phyloP scores from a whole-genome alignment of 352 stramenopile species.

The Globisporangium emineosum region DNA sequence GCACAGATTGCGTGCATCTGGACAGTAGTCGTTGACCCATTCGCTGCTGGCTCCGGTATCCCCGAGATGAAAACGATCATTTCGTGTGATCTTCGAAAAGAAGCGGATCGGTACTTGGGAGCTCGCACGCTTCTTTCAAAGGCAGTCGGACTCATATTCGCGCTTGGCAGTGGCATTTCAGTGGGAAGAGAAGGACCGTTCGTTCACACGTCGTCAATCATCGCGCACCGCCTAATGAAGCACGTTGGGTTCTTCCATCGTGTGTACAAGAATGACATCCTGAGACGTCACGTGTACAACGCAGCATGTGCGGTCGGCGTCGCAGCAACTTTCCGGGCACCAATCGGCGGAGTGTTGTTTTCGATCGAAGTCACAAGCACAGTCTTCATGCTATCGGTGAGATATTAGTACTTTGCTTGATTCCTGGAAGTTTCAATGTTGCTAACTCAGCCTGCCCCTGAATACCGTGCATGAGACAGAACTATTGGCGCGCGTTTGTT shows the following conservation, averaged over 20 bases:
- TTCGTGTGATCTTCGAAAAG: conserved; percentile 45
- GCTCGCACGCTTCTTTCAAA: conserved; percentile 67
- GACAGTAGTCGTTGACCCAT: conserved; percentile 39
- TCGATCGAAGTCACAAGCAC: conserved; percentile 87
- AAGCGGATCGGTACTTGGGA: conserved; percentile 43
- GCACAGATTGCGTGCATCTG: conserved; percentile 36
- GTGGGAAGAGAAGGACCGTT: conserved; percentile 97
- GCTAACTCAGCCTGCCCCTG: not conserved
- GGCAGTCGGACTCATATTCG: conserved; percentile 88
- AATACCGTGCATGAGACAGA: conserved; percentile 16
- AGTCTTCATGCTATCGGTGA: conserved; percentile 60
- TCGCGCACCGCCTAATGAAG: conserved; percentile 84
- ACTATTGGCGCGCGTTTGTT: conserved; percentile 71
- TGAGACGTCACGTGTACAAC: conserved; percentile 81
- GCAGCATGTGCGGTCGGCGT: conserved; percentile 89
- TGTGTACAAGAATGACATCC: conserved; percentile 60
- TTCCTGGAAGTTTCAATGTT: not conserved
- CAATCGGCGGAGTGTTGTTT: conserved; percentile 90
- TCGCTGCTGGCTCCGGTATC: conserved; percentile 61
- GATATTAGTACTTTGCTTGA: conserved; percentile 11
- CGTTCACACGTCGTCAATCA: conserved; percentile 89
- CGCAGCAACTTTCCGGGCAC: conserved; percentile 82
- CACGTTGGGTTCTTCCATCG: conserved; percentile 59
- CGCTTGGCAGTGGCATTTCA: conserved; percentile 88
- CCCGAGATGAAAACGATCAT: conserved; percentile 82